phyloP scores from a whole-genome alignment of 1,139 yeast genomes.

The Candida neerlandica region DNA sequence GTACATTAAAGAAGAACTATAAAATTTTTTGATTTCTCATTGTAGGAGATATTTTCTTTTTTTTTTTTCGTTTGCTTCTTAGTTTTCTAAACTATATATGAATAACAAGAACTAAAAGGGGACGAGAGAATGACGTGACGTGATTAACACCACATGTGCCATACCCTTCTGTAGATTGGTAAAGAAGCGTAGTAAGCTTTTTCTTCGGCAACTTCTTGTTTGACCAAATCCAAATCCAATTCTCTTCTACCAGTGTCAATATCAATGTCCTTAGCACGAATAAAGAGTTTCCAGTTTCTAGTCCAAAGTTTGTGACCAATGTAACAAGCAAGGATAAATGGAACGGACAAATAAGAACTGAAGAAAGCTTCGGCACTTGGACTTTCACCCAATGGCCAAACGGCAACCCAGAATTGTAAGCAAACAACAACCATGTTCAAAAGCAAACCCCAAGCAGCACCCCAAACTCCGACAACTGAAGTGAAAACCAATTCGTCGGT shows the following conservation, averaged over 20 bases:
- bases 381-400: slow-evolving; percentile 61
- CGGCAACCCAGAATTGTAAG: slow-evolving; percentile 82
- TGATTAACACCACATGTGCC: slow-evolving; percentile 56
- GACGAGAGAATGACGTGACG: not conserved
- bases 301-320: slow-evolving; percentile 58
- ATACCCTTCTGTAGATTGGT: slow-evolving; percentile 55
- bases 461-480: slow-evolving; percentile 69
- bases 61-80: not conserved
- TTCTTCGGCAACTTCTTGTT: slow-evolving; percentile 68
- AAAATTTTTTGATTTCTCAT: too few species aligned
- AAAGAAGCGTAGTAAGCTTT: slow-evolving; percentile 51
- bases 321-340: slow-evolving; percentile 60
- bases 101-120: not conserved
- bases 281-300: slow-evolving; percentile 51
- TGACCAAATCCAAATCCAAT: slow-evolving; percentile 62
- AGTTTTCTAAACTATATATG: not conserved
- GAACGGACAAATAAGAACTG: slow-evolving; percentile 62
- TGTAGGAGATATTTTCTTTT: not conserved
- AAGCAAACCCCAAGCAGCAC: slow-evolving; percentile 65
- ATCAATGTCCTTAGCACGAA: slow-evolving; percentile 58
- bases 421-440: slow-evolving; percentile 66
- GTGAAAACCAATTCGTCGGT: slow-evolving; percentile 68
- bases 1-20: not conserved
- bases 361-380: slow-evolving; percentile 65
- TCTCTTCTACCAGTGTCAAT: slow-evolving; percentile 73